Evolutionary conservation across 805 yeast species (phyloP).

Genomic region (Wickerhamiella azyma): DNA sequence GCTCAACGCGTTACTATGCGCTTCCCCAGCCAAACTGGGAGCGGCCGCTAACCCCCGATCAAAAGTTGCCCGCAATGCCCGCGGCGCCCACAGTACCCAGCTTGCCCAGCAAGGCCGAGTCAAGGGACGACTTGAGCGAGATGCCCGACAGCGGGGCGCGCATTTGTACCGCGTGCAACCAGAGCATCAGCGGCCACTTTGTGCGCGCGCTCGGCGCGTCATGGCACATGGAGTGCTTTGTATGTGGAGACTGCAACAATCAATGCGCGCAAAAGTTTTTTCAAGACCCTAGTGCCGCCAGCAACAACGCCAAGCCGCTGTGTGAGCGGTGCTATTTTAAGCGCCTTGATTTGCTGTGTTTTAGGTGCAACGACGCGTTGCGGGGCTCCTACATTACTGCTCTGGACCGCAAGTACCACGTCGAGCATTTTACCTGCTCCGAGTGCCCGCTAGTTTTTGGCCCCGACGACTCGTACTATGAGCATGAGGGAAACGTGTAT

Average conservation of each 20-base stretch:
- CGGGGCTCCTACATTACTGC: slow-evolving; percentile 93
- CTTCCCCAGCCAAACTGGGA: slow-evolving; percentile 9
- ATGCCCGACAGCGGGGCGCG: neutral
- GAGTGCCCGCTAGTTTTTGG: slow-evolving; percentile 79
- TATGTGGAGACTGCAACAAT: slow-evolving; percentile 69
- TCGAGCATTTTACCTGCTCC: slow-evolving; percentile 88
- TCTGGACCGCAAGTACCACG: slow-evolving; percentile 78
- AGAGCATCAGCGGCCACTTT: slow-evolving; percentile 53
- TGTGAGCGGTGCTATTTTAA: slow-evolving; percentile 91
- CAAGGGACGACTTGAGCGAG: slow-evolving; percentile 10
- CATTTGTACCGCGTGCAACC: slow-evolving; percentile 39
- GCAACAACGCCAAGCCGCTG: slow-evolving; percentile 24
- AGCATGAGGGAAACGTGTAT: slow-evolving; percentile 66
- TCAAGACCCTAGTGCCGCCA: slow-evolving; percentile 32
- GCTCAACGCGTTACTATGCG: slow-evolving; percentile 6
- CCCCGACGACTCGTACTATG: slow-evolving; percentile 82
- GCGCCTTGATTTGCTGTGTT: slow-evolving; percentile 73
- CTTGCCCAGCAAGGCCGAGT: neutral
- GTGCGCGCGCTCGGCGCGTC: slow-evolving; percentile 71
- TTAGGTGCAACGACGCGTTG: slow-evolving; percentile 69
- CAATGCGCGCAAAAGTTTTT: slow-evolving; percentile 80
- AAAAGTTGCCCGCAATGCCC: neutral
- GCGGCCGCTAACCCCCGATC: neutral
- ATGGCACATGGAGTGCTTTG: slow-evolving; percentile 78
- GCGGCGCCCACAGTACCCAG: neutral